These are phyloP conservation scores for Chlorociboria aeruginascens DNA, from an alignment of 495 filamentous ascomycete species.

Conservation along the genomic window DNA sequence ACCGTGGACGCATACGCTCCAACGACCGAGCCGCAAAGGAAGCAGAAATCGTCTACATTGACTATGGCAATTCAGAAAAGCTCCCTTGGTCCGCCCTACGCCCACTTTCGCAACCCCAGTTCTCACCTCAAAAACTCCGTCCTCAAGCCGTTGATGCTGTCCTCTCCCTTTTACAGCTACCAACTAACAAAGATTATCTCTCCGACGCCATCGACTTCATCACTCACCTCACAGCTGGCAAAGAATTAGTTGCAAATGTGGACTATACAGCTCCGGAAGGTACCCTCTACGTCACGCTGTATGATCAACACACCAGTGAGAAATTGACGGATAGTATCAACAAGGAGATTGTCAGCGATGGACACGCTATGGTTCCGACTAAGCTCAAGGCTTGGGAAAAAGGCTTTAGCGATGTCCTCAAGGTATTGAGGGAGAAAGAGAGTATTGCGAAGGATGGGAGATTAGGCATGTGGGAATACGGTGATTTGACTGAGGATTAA, in stretches of 20 bases:
- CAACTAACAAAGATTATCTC: constrained; percentile 64
- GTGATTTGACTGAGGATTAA: constrained; percentile 75
- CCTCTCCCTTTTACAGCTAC: constrained; percentile 84
- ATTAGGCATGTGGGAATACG: constrained; percentile 95
- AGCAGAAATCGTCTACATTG: constrained; percentile 85
- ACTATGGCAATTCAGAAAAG: constrained; percentile 90
- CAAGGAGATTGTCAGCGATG: constrained; percentile 67
- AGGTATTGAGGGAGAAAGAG: constrained; percentile 53
- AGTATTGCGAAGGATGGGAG: constrained; percentile 62
- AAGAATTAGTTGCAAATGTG: constrained; percentile 77
- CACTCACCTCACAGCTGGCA: constrained; percentile 49
- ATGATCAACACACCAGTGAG: constrained; percentile 55
- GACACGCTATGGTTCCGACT: constrained; percentile 75
- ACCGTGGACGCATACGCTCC: constrained; percentile 79
- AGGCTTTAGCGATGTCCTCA: constrained; percentile 57
- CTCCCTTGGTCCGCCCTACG: constrained; percentile 74
- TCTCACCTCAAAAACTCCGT: constrained; percentile 65
- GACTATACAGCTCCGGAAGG: constrained; percentile 67
- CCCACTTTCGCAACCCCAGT: constrained; percentile 64
- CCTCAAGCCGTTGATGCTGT: constrained; percentile 79
- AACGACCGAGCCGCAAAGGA: constrained; percentile 84
- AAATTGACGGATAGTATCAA: constrained; percentile 61
- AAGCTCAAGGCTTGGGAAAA: constrained; percentile 88
- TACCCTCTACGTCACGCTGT: constrained; percentile 69
- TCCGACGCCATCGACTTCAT: constrained; percentile 63